phyloP scores from a whole-genome alignment of 139 green algal species.

The Closterium sp. region DNA sequence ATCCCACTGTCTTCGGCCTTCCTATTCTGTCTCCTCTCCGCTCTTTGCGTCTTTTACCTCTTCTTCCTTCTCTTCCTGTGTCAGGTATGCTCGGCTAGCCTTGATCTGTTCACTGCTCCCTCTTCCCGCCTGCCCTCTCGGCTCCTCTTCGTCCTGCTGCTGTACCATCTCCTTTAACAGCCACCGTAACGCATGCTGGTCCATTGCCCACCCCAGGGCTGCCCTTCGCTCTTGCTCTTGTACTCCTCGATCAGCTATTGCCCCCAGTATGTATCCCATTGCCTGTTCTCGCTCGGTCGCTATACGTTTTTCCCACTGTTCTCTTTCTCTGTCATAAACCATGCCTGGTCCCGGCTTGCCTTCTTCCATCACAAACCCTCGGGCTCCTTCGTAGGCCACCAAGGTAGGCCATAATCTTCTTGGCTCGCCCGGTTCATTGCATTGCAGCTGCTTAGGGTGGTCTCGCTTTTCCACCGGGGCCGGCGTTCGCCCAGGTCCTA shows the following conservation, averaged over 20 bases:
- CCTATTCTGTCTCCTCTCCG: neutral
- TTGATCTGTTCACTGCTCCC: neutral
- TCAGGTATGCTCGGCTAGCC: neutral
- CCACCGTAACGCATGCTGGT: neutral
- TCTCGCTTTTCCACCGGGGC: neutral
- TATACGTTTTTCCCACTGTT: neutral
- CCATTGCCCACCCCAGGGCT: neutral
- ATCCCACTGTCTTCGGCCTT: no score
- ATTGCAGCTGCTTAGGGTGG: neutral
- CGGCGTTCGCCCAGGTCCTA: neutral
- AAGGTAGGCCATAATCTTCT: neutral
- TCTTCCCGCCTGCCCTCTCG: neutral
- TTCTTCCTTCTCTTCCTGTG: neutral
- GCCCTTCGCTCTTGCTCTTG: neutral
- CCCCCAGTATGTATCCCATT: neutral
- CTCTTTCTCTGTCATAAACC: neutral
- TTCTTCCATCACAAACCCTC: neutral
- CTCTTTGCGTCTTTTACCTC: neutral
- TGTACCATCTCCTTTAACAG: neutral
- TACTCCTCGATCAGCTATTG: neutral
- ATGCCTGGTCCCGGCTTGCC: neutral
- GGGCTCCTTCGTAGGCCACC: neutral
- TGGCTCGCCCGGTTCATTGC: neutral
- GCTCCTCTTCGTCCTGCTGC: neutral
- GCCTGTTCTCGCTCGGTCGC: neutral